A percentile compares a stretch with the other conserved stretches of the same genome.
These are phyloP conservation scores for Telfairia occidentalis DNA, from an alignment of 331 rosid genomes.

Conservation along the genomic window DNA sequence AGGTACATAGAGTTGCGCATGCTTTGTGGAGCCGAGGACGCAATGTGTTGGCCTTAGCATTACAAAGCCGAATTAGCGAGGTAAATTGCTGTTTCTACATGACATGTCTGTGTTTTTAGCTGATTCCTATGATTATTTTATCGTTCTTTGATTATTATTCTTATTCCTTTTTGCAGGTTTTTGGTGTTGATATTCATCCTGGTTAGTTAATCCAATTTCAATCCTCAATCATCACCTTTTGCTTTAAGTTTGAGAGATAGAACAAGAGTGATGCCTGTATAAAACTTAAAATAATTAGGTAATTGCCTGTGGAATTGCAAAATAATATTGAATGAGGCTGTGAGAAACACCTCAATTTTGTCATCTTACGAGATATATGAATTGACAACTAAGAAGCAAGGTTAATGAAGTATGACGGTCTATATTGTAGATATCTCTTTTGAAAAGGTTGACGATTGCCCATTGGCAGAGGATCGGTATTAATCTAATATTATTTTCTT, in stretches of 20 bases:
- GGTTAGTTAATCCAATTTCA: slow-evolving; percentile 59
- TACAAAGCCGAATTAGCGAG: slow-evolving; percentile 88
- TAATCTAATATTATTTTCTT: neutral
- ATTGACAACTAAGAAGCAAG: neutral
- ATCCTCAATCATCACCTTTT: neutral
- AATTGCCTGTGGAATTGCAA: neutral
- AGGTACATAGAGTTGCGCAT: slow-evolving; percentile 77
- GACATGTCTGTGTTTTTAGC: neutral
- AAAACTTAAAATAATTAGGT: neutral
- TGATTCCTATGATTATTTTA: slow-evolving; percentile 13
- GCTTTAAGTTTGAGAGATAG: neutral
- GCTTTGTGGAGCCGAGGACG: slow-evolving; percentile 69
- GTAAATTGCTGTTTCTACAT: slow-evolving; percentile 28
- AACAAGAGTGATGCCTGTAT: neutral
- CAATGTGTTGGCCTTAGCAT: slow-evolving; percentile 62
- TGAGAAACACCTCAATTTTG: neutral
- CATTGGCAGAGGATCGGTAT: neutral
- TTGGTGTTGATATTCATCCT: slow-evolving; percentile 88
- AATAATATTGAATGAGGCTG: neutral
- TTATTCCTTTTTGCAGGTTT: slow-evolving; percentile 50
- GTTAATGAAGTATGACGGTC: neutral
- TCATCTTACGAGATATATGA: neutral
- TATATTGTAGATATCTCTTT: neutral
- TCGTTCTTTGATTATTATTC: too few relatives aligned
- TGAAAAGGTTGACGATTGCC: neutral